Evolutionary conservation across 495 filamentous ascomycete genomes (phyloP), one percentile per base, ranked within the genome.

Genomic region (Aspergillus sparsus): DNA sequence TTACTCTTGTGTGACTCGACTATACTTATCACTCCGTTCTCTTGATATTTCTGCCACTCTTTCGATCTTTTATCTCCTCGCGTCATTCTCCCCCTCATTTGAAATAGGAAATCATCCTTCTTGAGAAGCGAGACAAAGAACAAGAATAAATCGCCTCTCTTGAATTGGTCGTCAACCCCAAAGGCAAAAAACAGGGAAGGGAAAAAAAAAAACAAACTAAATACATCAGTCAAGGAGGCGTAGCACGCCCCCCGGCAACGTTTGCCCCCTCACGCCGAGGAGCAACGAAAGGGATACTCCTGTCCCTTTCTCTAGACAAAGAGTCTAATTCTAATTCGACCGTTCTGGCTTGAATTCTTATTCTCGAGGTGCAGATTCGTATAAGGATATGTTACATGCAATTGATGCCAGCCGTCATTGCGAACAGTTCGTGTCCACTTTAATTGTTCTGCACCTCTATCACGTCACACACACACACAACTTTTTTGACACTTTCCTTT

Each of bases 301-400:
- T 57, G 54, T 54, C 47, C 59, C 45, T 52, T 53, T 62, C 58
- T 62, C 58, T 59, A 49, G 65, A 54, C 16, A 60, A 60, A 55
- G 58, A 57, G 60, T 44, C 46, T 7, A 34, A 34, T 33, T 45
- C 34, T 49, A 47, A 33, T 44, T 51, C 37, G 51, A 55, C 51
- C 32, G 34, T 46, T 52, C 21, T 52, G 51, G 39, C 41, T 51
- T 37, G 55, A 60, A 46, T 41, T 39, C 31, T 18, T 5, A 51
- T 56, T 49, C 58, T 64, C 61, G 55, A 67, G 56, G 55, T 60
- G 62, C 62, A 64, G 53, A 58, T 62, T 60, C 42, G 65, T 62
- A 62, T 46, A 60, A 62, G 54, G 58, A 55, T 44, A 64, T 58
- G 65, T 67, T 67, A 67, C 65, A 67, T 62, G 51, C 62, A 57